phyloP scores from a whole-genome alignment of 78 protist genomes.

The Isochrysis galbana region DNA sequence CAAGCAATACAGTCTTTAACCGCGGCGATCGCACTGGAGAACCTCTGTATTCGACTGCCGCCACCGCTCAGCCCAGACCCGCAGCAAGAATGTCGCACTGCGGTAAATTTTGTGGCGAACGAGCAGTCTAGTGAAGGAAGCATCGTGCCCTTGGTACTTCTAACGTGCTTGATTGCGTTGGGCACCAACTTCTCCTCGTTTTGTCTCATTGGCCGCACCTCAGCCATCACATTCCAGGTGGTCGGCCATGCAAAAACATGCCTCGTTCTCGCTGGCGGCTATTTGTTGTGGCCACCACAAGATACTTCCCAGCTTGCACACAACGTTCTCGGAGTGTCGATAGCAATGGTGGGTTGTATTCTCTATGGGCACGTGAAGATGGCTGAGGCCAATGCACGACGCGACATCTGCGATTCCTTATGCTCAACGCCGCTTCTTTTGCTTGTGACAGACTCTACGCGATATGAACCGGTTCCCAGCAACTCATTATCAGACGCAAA shows the following conservation, averaged over 20 bases:
- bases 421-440: neutral
- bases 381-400: neutral
- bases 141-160: neutral
- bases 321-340: neutral
- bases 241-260: slow-evolving; percentile 43
- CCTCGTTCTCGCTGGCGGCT: slow-evolving; percentile 50
- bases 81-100: neutral
- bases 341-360: neutral
- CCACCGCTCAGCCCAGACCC: neutral
- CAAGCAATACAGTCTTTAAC: neutral
- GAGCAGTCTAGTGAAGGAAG: neutral
- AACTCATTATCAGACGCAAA: too few species aligned
- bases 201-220: slow-evolving; percentile 60
- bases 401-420: neutral
- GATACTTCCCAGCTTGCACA: neutral
- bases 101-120: neutral
- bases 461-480: too few species aligned
- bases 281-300: slow-evolving; percentile 6
- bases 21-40: neutral
- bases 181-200: slow-evolving; percentile 33
- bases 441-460: neutral
- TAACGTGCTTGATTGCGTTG: slow-evolving; percentile 44
- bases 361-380: neutral
- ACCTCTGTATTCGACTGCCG: neutral
- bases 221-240: slow-evolving; percentile 43